Evolutionary conservation across 148 eudicot species (phyloP).

Genomic region (Rhododendron griersonianum): DNA sequence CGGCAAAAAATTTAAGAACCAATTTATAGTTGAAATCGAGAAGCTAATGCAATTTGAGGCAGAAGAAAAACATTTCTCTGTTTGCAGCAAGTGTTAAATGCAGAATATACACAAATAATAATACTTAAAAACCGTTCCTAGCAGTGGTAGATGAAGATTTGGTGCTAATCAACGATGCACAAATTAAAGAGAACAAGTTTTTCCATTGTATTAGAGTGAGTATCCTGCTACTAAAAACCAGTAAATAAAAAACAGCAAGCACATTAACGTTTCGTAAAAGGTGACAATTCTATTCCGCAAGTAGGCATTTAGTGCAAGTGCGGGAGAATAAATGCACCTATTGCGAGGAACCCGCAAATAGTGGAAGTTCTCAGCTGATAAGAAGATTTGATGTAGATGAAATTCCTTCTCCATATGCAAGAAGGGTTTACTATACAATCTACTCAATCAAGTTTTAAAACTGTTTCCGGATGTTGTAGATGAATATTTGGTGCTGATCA

Average conservation of each 20-base stretch:
- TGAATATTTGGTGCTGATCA: neutral
- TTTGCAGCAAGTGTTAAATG: neutral
- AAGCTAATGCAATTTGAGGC: neutral
- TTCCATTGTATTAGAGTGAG: neutral
- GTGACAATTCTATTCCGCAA: neutral
- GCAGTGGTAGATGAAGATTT: neutral
- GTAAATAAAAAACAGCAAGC: neutral
- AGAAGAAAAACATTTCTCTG: neutral
- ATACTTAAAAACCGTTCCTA: neutral
- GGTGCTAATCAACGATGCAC: neutral
- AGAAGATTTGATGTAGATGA: neutral
- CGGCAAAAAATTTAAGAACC: neutral
- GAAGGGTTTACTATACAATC: neutral
- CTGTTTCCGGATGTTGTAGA: neutral
- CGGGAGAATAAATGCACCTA: neutral
- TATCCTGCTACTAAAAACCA: neutral
- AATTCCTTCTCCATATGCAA: neutral
- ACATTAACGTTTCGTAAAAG: neutral
- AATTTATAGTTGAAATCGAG: neutral
- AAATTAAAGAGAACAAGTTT: neutral
- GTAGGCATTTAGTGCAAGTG: neutral
- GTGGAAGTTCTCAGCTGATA: neutral
- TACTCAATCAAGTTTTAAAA: neutral
- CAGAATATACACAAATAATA: neutral
- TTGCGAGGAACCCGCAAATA: neutral